Percentiles rank a stretch among this genome's conserved stretches.
phyloP scores from a whole-genome alignment of 306 rosid genomes.

The barrel medic (Medicago truncatula) region DNA sequence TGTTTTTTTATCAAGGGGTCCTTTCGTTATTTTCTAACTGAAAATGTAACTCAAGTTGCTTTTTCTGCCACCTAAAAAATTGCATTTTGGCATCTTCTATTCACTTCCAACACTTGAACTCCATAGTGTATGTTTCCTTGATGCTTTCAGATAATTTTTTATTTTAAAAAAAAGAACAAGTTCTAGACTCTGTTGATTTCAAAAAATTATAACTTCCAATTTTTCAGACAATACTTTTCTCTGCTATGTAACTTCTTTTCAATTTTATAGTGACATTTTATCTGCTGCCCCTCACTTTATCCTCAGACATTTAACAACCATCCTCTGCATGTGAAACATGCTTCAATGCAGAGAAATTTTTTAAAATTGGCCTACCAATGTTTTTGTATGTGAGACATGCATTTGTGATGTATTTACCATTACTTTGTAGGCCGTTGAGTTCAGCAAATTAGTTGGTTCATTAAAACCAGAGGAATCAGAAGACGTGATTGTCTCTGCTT shows the following conservation, averaged over 20 bases:
- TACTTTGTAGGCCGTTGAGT: conserved; percentile 86
- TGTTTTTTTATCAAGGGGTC: conserved; percentile 20
- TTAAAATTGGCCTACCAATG: conserved; percentile 8
- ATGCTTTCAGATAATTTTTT: neutral
- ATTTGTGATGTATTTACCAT: conserved; percentile 40
- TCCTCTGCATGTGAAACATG: conserved; percentile 31
- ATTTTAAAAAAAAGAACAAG: neutral
- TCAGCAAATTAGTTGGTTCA: conserved; percentile 84
- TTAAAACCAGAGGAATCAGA: conserved; percentile 87
- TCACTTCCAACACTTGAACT: conserved; percentile 30
- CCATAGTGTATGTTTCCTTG: neutral
- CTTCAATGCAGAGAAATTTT: conserved; percentile 20
- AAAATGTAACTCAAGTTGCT: conserved; percentile 26
- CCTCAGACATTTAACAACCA: conserved; percentile 13
- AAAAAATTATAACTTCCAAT: conserved; percentile 9
- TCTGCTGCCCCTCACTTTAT: conserved; percentile 24
- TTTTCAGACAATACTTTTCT: conserved; percentile 2
- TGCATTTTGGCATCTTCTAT: conserved; percentile 19
- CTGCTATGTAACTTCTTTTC: conserved; percentile 7
- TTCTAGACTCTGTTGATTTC: conserved; percentile 12
- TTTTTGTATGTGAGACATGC: conserved; percentile 34
- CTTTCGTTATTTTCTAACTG: conserved; percentile 2
- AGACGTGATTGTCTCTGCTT: conserved; percentile 83
- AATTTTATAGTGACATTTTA: conserved; percentile 24
- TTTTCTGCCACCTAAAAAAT: conserved; percentile 17